These are phyloP conservation scores for Leishmania tropica DNA, from an alignment of 208 protist genomes.

Conservation along the genomic window DNA sequence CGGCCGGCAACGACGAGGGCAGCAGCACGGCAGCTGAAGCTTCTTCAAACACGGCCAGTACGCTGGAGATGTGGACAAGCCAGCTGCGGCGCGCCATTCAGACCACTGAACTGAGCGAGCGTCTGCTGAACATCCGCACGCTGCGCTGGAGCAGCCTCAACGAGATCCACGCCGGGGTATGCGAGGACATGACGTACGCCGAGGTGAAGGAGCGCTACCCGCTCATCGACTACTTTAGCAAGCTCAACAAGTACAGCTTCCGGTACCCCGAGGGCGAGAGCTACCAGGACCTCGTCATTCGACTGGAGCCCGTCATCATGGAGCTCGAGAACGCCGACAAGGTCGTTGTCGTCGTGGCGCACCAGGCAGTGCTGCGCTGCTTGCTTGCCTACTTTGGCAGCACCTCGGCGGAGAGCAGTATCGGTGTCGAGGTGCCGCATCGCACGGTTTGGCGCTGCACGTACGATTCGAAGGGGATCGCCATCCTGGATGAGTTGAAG, in stretches of 20 bases:
- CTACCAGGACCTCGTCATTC: conserved; percentile 89
- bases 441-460: conserved; percentile 86
- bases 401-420: conserved; percentile 79
- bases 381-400: conserved; percentile 89
- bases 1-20: neutral
- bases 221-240: conserved; percentile 78
- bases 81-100: conserved; percentile 86
- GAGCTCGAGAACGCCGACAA: conserved; percentile 87
- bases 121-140: conserved; percentile 68
- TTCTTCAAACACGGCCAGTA: conserved; percentile 23
- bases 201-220: conserved; percentile 78
- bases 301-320: conserved; percentile 92
- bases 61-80: conserved; percentile 87
- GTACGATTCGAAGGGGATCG: conserved; percentile 85
- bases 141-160: conserved; percentile 86
- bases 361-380: conserved; percentile 85
- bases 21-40: neutral
- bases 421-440: conserved; percentile 77
- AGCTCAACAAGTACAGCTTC: conserved; percentile 86
- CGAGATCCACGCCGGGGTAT: conserved; percentile 90
- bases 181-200: conserved; percentile 84
- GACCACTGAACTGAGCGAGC: conserved; percentile 74
- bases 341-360: conserved; percentile 84
- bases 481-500: conserved; percentile 72
- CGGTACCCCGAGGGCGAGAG: conserved; percentile 90